Evolutionary conservation across 1,284 basidiomycete species (phyloP).

Genomic region (Melampsora larici-populina): DNA sequence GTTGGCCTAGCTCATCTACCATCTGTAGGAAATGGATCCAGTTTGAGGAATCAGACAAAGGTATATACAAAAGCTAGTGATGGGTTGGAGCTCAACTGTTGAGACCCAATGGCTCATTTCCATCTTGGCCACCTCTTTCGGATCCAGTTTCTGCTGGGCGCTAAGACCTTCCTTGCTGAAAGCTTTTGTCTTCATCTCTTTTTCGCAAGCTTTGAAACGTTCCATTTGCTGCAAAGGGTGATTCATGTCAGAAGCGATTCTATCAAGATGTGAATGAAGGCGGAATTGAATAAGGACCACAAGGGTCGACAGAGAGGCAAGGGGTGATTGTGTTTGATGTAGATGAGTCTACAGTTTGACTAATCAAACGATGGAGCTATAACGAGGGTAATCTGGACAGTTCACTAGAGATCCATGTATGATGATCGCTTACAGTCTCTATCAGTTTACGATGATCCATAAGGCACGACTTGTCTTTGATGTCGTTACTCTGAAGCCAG

Average conservation of each 20-base stretch:
- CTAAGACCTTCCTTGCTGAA: constrained; percentile 99
- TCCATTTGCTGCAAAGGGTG: constrained; percentile 87
- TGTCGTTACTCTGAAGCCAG: constrained; percentile 96
- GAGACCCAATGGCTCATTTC: constrained; percentile 85
- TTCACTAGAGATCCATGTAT: background rate
- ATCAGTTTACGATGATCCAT: constrained; percentile 92
- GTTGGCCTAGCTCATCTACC: constrained; percentile 87
- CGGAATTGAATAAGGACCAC: background rate
- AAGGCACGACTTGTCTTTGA: constrained; percentile 95
- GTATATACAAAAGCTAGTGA: background rate
- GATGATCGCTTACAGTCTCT: constrained; percentile 71
- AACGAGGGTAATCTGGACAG: no score
- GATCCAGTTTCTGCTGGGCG: constrained; percentile 88
- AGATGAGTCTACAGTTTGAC: no score
- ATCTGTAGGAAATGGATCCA: constrained; percentile 54
- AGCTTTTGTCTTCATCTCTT: constrained; percentile 99
- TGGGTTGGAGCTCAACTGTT: constrained; percentile 46
- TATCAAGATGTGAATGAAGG: constrained; percentile 18
- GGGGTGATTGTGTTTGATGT: background rate
- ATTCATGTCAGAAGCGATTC: constrained; percentile 44
- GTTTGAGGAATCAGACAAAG: background rate
- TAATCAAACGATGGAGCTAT: no score
- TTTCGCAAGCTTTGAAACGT: constrained; percentile 99
- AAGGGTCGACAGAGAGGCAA: background rate
- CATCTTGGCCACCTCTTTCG: constrained; percentile 91